Evolutionary conservation across 345 rosid species (phyloP).

Genomic region (Lenwebbia sp.): DNA sequence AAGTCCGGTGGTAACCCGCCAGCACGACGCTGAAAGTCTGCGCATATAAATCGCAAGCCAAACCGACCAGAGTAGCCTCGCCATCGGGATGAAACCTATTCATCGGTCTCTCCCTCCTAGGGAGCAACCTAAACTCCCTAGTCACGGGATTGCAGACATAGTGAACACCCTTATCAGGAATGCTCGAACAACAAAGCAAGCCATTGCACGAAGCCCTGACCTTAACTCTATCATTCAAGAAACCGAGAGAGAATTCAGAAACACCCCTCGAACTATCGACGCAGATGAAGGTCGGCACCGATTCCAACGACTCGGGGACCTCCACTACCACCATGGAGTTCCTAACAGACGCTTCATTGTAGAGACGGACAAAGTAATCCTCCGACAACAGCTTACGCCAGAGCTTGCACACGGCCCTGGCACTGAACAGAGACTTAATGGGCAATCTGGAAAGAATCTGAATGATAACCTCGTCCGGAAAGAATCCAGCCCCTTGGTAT

Average conservation of each 20-base stretch:
- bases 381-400: slow-evolving; percentile 60
- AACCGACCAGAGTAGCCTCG: slow-evolving; percentile 75
- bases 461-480: slow-evolving; percentile 68
- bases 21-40: slow-evolving; percentile 58
- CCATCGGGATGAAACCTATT: slow-evolving; percentile 78
- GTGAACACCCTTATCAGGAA: slow-evolving; percentile 66
- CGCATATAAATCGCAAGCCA: slow-evolving; percentile 36
- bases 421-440: slow-evolving; percentile 48
- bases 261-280: slow-evolving; percentile 64
- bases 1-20: slow-evolving; percentile 72
- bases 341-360: slow-evolving; percentile 39
- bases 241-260: slow-evolving; percentile 56
- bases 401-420: slow-evolving; percentile 64
- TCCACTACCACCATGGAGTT: slow-evolving; percentile 48
- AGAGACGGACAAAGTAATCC: slow-evolving; percentile 40
- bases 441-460: slow-evolving; percentile 75
- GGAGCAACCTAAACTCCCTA: slow-evolving; percentile 50
- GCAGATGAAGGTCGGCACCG: slow-evolving; percentile 42
- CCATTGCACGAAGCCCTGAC: slow-evolving; percentile 87
- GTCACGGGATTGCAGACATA: slow-evolving; percentile 87
- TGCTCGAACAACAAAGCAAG: slow-evolving; percentile 77
- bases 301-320: slow-evolving; percentile 39
- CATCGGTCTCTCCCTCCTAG: slow-evolving; percentile 61
- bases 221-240: slow-evolving; percentile 59
- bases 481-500: slow-evolving; percentile 13